Conservation (phyloP, 768 basidiomycete genomes). For the Pisolithus orientalis region DNA sequence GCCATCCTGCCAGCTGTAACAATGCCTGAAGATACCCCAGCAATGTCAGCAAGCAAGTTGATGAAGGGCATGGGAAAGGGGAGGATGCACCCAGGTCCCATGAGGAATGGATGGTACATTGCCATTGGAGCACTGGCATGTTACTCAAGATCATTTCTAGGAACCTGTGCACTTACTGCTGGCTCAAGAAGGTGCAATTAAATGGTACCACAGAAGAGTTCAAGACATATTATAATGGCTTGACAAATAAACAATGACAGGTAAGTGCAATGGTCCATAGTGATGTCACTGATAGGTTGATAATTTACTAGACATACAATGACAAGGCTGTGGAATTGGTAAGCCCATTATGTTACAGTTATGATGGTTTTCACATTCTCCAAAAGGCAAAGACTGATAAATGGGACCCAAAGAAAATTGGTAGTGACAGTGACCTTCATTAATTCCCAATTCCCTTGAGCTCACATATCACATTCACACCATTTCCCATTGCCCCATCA, state of each 20-base stretch:
- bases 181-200: not conserved
- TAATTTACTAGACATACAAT: not conserved
- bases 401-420: slow-evolving; percentile 1
- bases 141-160: not conserved
- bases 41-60: not conserved
- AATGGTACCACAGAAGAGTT: not conserved
- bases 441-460: not conserved
- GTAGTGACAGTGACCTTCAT: not conserved
- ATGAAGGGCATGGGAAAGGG: not conserved
- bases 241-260: not conserved
- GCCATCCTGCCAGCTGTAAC: not conserved
- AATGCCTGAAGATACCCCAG: not conserved
- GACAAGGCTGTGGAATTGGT: not conserved
- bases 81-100: not conserved
- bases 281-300: not conserved
- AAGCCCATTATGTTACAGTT: not conserved
- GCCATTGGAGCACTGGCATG: not conserved
- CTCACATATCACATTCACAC: not conserved
- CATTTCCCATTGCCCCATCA: too few species aligned
- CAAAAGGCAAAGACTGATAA: not conserved
- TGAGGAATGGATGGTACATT: not conserved
- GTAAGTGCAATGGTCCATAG: not conserved
- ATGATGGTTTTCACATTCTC: not conserved
- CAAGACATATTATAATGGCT: not conserved
- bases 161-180: not conserved